Percentiles rank a stretch among this genome's conserved stretches.
These are phyloP conservation scores for Torulaspora delbrueckii DNA, from an alignment of 805 yeast genomes.

Conservation along the genomic window DNA sequence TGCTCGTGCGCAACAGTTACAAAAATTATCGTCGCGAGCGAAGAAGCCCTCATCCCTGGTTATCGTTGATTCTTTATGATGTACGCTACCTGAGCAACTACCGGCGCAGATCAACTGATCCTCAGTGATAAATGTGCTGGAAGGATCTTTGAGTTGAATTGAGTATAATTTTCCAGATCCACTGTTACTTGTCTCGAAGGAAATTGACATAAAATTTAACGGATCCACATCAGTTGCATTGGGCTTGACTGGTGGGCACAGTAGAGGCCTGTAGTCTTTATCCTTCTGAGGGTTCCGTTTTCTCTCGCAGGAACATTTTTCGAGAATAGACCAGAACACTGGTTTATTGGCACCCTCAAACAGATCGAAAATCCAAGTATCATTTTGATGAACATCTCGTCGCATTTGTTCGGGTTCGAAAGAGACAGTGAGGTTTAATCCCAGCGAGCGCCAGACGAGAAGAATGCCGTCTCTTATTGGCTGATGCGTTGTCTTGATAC, in stretches of 20 bases:
- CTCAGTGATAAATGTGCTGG: too few relatives aligned
- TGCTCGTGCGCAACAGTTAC: too few relatives aligned
- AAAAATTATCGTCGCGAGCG: too few relatives aligned
- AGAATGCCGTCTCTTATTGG: slow-evolving; percentile 7
- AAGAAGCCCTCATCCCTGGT: too few relatives aligned
- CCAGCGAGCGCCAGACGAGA: slow-evolving; percentile 7
- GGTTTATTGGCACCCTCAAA: slow-evolving; percentile 6
- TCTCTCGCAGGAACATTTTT: slow-evolving; percentile 11
- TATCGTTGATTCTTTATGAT: too few relatives aligned
- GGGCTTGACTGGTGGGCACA: not conserved
- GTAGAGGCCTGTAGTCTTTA: not conserved
- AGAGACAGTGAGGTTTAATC: slow-evolving; percentile 7
- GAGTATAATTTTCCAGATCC: not conserved
- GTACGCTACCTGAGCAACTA: too few relatives aligned
- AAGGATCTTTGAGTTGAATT: too few relatives aligned
- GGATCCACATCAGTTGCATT: too few relatives aligned
- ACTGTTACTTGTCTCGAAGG: not conserved
- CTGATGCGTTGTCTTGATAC: slow-evolving; percentile 3
- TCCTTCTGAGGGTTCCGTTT: slow-evolving; percentile 4
- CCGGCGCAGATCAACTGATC: too few relatives aligned
- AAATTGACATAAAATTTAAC: not conserved
- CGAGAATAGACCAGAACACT: slow-evolving; percentile 6
- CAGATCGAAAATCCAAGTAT: slow-evolving; percentile 9
- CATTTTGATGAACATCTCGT: slow-evolving; percentile 3
- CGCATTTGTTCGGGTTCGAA: slow-evolving; percentile 3